These are phyloP conservation scores for Sporodiniella umbellata DNA, from an alignment of 371 early-diverging fungal genomes.

Conservation along the genomic window DNA sequence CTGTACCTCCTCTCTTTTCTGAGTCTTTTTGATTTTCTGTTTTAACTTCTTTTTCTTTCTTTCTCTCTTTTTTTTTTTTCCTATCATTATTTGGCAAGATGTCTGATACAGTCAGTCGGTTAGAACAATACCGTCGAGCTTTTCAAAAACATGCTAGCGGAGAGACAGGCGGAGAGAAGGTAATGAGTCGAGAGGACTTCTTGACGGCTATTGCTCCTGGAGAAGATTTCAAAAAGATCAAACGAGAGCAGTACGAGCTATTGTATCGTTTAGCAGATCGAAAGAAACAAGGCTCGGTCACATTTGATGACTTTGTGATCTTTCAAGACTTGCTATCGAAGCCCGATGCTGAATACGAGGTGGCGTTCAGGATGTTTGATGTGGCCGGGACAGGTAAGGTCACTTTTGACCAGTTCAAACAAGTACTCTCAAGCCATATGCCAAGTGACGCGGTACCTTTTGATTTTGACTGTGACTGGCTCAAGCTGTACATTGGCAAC, in stretches of 20 bases:
- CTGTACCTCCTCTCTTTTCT: background rate
- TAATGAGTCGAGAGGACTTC: constrained; percentile 71
- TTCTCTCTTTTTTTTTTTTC: background rate
- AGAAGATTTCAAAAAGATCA: constrained; percentile 61
- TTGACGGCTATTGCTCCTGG: constrained; percentile 64
- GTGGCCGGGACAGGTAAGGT: constrained; percentile 59
- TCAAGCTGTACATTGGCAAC: constrained; percentile 66
- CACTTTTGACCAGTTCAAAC: constrained; percentile 66
- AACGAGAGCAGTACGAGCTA: constrained; percentile 57
- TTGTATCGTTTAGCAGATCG: constrained; percentile 78
- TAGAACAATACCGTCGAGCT: constrained; percentile 51
- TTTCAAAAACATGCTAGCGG: constrained; percentile 66
- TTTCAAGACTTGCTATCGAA: constrained; percentile 72
- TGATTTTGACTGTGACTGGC: constrained; percentile 74
- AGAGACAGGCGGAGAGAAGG: constrained; percentile 54
- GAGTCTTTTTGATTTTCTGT: background rate
- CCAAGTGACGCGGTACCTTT: constrained; percentile 61
- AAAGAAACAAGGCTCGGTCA: constrained; percentile 55
- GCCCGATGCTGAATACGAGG: constrained; percentile 81
- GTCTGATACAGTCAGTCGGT: constrained; percentile 19
- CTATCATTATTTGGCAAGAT: background rate
- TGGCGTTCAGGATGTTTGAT: constrained; percentile 76
- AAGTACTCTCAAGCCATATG: constrained; percentile 58
- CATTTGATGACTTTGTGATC: constrained; percentile 72
- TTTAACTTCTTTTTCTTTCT: constrained; percentile 4